Conservation (phyloP, 306 rosid genomes). For the Cucumis hystrix region DNA sequence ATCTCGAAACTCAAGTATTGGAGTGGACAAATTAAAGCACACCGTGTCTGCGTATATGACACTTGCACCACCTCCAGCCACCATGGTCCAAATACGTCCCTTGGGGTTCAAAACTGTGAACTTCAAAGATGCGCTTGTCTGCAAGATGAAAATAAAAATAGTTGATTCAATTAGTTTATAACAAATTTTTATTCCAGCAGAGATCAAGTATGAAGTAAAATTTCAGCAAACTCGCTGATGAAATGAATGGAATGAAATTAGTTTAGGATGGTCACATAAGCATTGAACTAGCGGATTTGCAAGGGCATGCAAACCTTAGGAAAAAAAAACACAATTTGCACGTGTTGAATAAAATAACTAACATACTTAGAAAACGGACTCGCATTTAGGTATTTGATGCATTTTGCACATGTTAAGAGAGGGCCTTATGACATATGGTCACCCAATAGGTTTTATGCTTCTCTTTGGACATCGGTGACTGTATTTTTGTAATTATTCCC, state of each 20-base stretch:
- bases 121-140: slow-evolving; percentile 96
- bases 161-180: not conserved
- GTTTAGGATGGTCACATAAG: not conserved
- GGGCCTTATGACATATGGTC: not conserved
- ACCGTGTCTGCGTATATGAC: slow-evolving; percentile 96
- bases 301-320: not conserved
- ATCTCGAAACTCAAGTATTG: slow-evolving; percentile 3
- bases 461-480: not conserved
- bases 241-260: not conserved
- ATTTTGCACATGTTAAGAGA: not conserved
- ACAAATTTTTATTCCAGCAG: not conserved
- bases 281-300: not conserved
- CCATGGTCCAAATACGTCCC: slow-evolving; percentile 98
- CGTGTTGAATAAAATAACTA: not conserved
- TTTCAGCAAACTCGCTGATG: not conserved
- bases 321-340: not conserved
- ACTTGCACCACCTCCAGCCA: slow-evolving; percentile 99
- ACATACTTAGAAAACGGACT: not conserved
- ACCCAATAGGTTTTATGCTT: not conserved
- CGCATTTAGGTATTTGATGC: not conserved
- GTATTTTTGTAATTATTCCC: not conserved
- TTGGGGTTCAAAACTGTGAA: slow-evolving; percentile 87
- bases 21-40: slow-evolving; percentile 6
- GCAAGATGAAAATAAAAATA: slow-evolving; percentile 11
- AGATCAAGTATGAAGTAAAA: not conserved